Base-by-base conservation (phyloP, 2,329 filamentous ascomycete species). In the Periglandula ipomoeae region DNA sequence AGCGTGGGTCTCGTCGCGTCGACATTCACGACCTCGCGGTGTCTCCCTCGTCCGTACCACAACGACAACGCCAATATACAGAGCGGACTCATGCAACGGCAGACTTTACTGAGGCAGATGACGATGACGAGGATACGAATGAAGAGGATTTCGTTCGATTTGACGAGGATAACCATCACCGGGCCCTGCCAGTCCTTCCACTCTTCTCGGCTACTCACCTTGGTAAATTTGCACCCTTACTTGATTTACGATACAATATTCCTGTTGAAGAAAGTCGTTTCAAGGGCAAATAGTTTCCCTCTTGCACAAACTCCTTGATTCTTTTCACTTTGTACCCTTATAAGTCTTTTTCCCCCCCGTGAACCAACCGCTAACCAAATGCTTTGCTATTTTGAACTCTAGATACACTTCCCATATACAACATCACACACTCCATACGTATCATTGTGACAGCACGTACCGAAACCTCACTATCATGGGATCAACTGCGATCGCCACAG, bases 401-500 rank as follows among this genome's bases (percentile, higher is more conserved):
- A 91, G 90, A 95, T 69, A 78, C 85, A 9, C 76, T 96, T 6
- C 90, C 91, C 19, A 82, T 95, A 50, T 96, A 96, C 72, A 86
- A 83, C 65, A 82, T 94, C 56, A 95, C 90, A 24, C 91, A 96
- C 67, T 82, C 87, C 27, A 90, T 96, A 54, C 86, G 91, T 56
- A 82, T 89, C 47, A 77, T 96, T 49, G 83, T 97, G 52, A 79
- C 87, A 56, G 77, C 87, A 51, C 82, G 87, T 61, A 95, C 89
- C 66, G 91, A 97, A 70, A 96, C 90, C 2, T 91, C 89, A 0
- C 71, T 97, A 45, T 85, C 89, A 15, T 97, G 90, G 90, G 91
- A 97, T 55, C 91, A 97, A 65, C 74, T 97, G 53, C 82, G 90
- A 54, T 95, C 89, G n/a, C 91, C 91, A 3, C 91, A 97, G 64